Conservation (phyloP, 2,329 filamentous ascomycete genomes). For the Phyllosticta citriasiana region DNA sequence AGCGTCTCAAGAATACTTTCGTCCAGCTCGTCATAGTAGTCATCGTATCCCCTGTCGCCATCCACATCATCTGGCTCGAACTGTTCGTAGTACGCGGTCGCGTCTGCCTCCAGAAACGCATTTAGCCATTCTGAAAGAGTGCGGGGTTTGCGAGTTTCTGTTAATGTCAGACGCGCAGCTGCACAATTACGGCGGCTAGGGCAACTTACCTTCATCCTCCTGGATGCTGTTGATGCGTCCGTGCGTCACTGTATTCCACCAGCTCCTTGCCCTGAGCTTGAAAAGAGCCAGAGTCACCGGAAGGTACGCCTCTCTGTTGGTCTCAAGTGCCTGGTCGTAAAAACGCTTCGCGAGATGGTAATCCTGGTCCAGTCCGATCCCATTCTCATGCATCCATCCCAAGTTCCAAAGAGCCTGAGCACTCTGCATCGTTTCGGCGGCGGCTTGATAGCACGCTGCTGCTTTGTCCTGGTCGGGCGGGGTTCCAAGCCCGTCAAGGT, state of each 20-base stretch:
- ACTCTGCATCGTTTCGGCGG: constrained; percentile 82
- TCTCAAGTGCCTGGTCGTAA: constrained; percentile 85
- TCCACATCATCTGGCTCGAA: constrained; percentile 32
- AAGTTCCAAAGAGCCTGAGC: constrained; percentile 95
- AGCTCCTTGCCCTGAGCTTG: constrained; percentile 74
- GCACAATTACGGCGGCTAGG: not conserved
- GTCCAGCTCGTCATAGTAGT: constrained; percentile 54
- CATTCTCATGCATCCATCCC: constrained; percentile 99
- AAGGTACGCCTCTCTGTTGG: constrained; percentile 85
- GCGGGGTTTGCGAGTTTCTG: constrained; percentile 62
- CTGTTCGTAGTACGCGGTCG: constrained; percentile 48
- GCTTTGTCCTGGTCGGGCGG: constrained; percentile 67
- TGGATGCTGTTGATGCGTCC: constrained; percentile 89
- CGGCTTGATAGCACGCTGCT: constrained; percentile 82
- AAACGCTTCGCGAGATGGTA: constrained; percentile 95
- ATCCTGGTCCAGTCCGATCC: constrained; percentile 82
- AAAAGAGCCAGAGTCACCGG: constrained; percentile 82
- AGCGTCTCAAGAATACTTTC: constrained; percentile 77
- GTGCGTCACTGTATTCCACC: constrained; percentile 87
- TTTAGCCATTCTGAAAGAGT: constrained; percentile 78
- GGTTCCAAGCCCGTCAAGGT: constrained; percentile 71
- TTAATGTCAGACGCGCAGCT: not conserved
- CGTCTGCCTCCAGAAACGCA: constrained; percentile 62
- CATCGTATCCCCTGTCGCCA: constrained; percentile 50
- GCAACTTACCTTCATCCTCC: constrained; percentile 62